These are phyloP conservation scores for Handroanthus guayacan DNA, from an alignment of 257 asterid genomes.

Conservation along the genomic window DNA sequence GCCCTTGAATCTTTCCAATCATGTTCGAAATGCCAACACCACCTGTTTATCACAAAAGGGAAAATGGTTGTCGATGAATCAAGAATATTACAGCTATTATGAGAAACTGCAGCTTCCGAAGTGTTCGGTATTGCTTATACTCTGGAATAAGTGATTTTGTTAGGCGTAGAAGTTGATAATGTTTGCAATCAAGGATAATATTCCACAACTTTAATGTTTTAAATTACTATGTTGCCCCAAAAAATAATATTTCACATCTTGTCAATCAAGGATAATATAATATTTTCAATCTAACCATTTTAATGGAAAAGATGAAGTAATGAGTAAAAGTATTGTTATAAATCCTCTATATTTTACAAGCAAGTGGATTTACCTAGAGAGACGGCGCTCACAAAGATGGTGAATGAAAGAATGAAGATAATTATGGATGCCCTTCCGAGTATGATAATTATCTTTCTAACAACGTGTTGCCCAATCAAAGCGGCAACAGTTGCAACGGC, in stretches of 20 bases:
- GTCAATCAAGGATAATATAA: too few species aligned
- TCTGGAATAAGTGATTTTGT: too few species aligned
- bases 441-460: slow-evolving; percentile 65
- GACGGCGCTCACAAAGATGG: slow-evolving; percentile 90
- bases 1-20: slow-evolving; percentile 74
- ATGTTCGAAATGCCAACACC: slow-evolving; percentile 94
- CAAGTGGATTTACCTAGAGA: slow-evolving; percentile 67
- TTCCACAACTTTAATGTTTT: too few species aligned
- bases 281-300: too few species aligned
- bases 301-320: too few species aligned
- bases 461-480: slow-evolving; percentile 81
- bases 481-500: slow-evolving; percentile 88
- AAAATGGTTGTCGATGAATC: slow-evolving; percentile 1
- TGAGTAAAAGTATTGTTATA: too few species aligned
- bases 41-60: slow-evolving; percentile 52
- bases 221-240: too few species aligned
- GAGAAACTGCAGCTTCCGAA: too few species aligned
- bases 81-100: background rate
- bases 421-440: slow-evolving; percentile 94
- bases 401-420: slow-evolving; percentile 85
- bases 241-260: too few species aligned
- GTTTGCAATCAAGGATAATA: too few species aligned
- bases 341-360: background rate
- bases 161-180: too few species aligned
- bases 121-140: too few species aligned